A percentile compares a stretch with the other conserved stretches of the same genome.
These are phyloP conservation scores for Zasmidium angulare DNA, from an alignment of 2,329 filamentous ascomycete species.

Conservation along the genomic window DNA sequence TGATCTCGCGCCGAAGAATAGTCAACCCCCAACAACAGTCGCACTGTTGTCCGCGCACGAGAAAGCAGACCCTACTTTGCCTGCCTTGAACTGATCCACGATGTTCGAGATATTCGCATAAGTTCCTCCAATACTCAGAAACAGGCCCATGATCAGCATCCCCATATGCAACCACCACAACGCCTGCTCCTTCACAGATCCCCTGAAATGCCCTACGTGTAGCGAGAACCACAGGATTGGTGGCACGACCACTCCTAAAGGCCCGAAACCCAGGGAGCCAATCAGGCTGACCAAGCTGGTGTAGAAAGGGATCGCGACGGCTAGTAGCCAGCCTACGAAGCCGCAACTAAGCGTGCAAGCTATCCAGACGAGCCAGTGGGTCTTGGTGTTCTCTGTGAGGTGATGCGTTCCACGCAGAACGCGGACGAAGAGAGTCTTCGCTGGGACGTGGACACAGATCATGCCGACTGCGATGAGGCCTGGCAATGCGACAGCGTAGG, in stretches of 20 bases:
- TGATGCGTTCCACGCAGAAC: slow-evolving; percentile 20
- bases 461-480: slow-evolving; percentile 24
- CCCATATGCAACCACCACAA: slow-evolving; percentile 8
- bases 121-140: slow-evolving; percentile 49
- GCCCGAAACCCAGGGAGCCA: slow-evolving; percentile 15
- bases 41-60: slow-evolving; percentile 15
- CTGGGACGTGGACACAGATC: slow-evolving; percentile 16
- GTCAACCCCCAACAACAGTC: background rate
- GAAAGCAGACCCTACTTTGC: slow-evolving; percentile 15
- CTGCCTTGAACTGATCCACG: slow-evolving; percentile 15
- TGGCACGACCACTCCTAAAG: slow-evolving; percentile 9
- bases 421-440: slow-evolving; percentile 25
- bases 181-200: slow-evolving; percentile 2
- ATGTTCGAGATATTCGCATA: slow-evolving; percentile 27
- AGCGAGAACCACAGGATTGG: slow-evolving; percentile 17
- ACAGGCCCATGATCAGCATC: slow-evolving; percentile 39
- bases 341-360: slow-evolving; percentile 11
- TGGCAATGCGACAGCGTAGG: slow-evolving; percentile 39
- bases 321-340: slow-evolving; percentile 16
- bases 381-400: slow-evolving; percentile 16
- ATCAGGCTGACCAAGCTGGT: slow-evolving; percentile 18
- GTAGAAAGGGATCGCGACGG: slow-evolving; percentile 19
- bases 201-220: background rate
- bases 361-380: slow-evolving; percentile 20
- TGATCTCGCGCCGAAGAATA: too few species aligned